Percentiles rank a stretch among this genome's conserved stretches.
Evolutionary conservation across 352 stramenopile species (phyloP).

Genomic region (Heterotrichella gracilis): DNA sequence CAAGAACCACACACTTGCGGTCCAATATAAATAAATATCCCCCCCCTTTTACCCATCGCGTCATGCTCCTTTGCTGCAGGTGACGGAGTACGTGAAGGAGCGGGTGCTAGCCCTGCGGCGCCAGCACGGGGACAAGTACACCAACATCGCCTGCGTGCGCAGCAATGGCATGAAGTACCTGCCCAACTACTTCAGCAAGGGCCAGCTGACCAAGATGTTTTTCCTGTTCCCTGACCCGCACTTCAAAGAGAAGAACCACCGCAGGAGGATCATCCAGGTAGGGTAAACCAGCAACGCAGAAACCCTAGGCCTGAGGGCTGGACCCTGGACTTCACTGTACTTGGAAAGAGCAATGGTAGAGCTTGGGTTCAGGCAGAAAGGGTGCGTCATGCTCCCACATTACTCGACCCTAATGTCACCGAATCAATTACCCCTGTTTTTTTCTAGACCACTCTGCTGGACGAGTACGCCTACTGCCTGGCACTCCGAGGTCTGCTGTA

Average conservation of each 20-base stretch:
- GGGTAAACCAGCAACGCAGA: no score
- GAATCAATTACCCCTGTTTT: no score
- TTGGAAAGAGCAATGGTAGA: no score
- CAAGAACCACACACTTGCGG: neutral
- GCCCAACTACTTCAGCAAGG: conserved; percentile 28
- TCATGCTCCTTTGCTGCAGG: no score
- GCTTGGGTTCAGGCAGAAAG: no score
- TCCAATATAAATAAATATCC: neutral
- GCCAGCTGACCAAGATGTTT: conserved; percentile 67
- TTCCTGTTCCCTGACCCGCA: conserved; percentile 97
- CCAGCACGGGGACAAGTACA: conserved; percentile 27
- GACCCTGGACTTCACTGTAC: no score
- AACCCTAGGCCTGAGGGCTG: no score
- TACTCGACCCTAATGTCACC: no score
- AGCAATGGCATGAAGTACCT: conserved; percentile 78
- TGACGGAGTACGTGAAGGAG: conserved; percentile 35
- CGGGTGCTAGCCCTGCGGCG: conserved; percentile 35
- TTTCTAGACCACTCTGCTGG: conserved; percentile 20
- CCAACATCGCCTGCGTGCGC: conserved; percentile 25
- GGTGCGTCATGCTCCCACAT: no score
- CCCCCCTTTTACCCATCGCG: conserved; percentile 23
- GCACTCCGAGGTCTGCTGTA: no score
- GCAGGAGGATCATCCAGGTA: conserved; percentile 50
- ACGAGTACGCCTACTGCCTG: no score
- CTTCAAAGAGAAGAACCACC: conserved; percentile 91